Conservation (phyloP, 2,329 filamentous ascomycete genomes). For the Pestalotiopsis sp. region DNA sequence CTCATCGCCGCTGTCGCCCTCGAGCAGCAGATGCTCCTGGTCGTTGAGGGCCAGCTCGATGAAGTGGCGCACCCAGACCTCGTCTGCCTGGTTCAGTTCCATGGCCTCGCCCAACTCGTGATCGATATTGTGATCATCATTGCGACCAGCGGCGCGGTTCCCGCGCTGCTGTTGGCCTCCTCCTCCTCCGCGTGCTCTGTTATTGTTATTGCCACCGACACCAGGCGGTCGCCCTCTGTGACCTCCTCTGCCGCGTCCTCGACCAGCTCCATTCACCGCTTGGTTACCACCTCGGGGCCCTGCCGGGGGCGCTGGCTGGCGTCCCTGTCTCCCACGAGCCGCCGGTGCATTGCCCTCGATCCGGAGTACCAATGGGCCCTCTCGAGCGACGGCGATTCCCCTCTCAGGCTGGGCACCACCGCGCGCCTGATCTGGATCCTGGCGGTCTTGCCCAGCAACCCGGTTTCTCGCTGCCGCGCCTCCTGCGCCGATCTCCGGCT, state of each 20-base stretch:
- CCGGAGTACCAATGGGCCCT: constrained; percentile 59
- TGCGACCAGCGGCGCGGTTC: constrained; percentile 12
- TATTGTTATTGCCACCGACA: constrained; percentile 21
- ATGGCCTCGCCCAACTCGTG: constrained; percentile 23
- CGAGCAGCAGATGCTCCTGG: constrained; percentile 46
- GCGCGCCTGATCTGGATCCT: constrained; percentile 26
- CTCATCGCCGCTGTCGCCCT: constrained; percentile 45
- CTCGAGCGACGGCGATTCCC: constrained; percentile 51
- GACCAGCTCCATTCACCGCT: constrained; percentile 29
- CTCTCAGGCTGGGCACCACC: constrained; percentile 15
- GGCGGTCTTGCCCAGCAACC: constrained; percentile 27
- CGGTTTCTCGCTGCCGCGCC: constrained; percentile 15
- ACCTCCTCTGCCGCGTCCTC: constrained; percentile 30
- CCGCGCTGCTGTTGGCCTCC: constrained; percentile 23
- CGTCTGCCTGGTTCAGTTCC: constrained; percentile 47
- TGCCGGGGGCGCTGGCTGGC: constrained; percentile 25
- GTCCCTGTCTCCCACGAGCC: constrained; percentile 24
- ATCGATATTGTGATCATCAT: constrained; percentile 19
- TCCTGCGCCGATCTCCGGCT: constrained; percentile 23
- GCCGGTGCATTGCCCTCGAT: constrained; percentile 44
- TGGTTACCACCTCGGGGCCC: constrained; percentile 22
- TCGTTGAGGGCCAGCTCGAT: constrained; percentile 57
- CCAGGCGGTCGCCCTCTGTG: constrained; percentile 32
- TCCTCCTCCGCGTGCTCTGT: constrained; percentile 10
- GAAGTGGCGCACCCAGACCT: constrained; percentile 57